Percentiles rank a stretch among this genome's conserved stretches.
These are phyloP conservation scores for Ophiostoma sp. DNA, from an alignment of 2,329 filamentous ascomycete genomes.

Conservation along the genomic window DNA sequence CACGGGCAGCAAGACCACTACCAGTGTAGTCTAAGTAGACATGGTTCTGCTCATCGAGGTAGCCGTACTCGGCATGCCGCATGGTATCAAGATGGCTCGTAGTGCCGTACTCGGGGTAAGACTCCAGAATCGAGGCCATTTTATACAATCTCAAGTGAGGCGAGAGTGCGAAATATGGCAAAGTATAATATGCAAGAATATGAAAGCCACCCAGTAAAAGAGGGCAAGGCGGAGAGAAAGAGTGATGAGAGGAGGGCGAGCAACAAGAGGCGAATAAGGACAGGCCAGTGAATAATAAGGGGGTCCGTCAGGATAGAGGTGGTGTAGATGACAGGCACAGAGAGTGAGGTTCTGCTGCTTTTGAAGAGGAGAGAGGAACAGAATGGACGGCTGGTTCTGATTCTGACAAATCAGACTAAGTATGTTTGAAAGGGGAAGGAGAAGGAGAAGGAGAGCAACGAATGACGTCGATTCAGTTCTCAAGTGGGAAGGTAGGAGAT, in stretches of 20 bases:
- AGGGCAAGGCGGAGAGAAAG: not conserved
- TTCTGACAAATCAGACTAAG: too few relatives aligned
- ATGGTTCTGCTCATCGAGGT: slow-evolving; percentile 37
- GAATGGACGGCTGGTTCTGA: not conserved
- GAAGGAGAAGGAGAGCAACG: not conserved
- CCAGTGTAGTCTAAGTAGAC: slow-evolving; percentile 41
- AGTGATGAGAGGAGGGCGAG: not conserved
- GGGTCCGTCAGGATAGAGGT: not conserved
- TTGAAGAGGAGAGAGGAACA: not conserved
- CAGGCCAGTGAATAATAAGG: not conserved
- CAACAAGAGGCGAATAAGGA: not conserved
- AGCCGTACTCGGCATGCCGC: slow-evolving; percentile 34
- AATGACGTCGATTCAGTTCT: not conserved
- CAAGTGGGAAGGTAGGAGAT: not conserved
- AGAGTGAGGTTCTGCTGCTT: not conserved
- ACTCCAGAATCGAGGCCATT: slow-evolving; percentile 25
- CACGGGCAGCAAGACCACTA: slow-evolving; percentile 34
- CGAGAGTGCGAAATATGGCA: not conserved
- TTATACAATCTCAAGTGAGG: not conserved
- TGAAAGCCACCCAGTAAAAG: not conserved
- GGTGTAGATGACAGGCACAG: not conserved
- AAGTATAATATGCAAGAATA: not conserved
- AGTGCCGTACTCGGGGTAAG: slow-evolving; percentile 34
- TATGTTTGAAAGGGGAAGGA: not conserved
- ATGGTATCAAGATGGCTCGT: slow-evolving; percentile 34